phyloP scores from a whole-genome alignment of 2,329 filamentous ascomycete species.

The Cladophialophora bantiana region DNA sequence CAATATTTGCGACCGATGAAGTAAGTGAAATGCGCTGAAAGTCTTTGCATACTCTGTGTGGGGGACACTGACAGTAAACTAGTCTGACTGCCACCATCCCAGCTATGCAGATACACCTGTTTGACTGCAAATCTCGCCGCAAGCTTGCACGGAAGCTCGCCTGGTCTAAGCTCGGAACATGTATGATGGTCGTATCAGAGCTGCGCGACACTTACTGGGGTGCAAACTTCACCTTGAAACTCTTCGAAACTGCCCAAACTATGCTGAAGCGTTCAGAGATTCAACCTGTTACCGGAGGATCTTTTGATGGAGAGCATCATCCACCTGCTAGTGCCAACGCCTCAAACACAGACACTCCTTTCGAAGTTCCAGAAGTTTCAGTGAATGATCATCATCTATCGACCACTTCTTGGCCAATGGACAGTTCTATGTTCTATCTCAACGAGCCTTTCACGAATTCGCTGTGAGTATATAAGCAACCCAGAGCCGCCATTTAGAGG shows the following conservation, averaged over 20 bases:
- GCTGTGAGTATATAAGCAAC: background rate
- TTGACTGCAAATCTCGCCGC: slow-evolving; percentile 9
- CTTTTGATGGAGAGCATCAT: no score
- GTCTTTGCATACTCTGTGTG: no score
- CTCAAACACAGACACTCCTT: no score
- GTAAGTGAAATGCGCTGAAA: background rate
- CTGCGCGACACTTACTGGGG: slow-evolving; percentile 30
- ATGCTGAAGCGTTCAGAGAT: slow-evolving; percentile 2
- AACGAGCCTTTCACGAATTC: no score
- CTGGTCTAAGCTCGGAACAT: slow-evolving; percentile 11
- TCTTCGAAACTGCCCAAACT: slow-evolving; percentile 19
- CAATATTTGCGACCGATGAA: slow-evolving; percentile 42
- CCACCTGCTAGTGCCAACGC: no score
- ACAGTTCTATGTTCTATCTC: no score
- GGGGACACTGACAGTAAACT: slow-evolving; percentile 2
- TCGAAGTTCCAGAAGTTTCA: no score
- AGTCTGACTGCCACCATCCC: slow-evolving; percentile 31
- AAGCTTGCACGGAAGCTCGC: slow-evolving; percentile 17
- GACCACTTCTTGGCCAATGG: no score
- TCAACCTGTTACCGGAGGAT: background rate
- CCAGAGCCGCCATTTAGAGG: background rate
- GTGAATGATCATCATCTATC: no score
- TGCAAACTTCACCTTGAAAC: slow-evolving; percentile 24
- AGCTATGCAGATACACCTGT: slow-evolving; percentile 27
- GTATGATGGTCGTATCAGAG: slow-evolving; percentile 23